Base-by-base conservation (phyloP, 352 stramenopile species). In the Globisporangium iwayamae region DNA sequence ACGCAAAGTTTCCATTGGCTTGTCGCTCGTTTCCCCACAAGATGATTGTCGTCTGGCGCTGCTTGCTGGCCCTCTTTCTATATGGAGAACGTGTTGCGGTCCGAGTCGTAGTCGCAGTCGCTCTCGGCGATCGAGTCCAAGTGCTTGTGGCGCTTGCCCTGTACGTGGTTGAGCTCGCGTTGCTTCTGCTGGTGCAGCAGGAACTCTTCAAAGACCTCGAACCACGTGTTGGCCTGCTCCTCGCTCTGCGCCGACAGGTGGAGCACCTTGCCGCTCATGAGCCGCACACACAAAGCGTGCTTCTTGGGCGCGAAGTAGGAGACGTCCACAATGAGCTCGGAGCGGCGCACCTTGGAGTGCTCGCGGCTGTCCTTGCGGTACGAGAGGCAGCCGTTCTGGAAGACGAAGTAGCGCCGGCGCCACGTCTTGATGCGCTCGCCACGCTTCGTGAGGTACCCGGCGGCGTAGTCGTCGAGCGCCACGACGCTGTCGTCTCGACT, bases 321-420 rank as follows among this genome's bases (percentile, higher is more conserved):
- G 25, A 85, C 76, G 59, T 89, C 71, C 3, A 77, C 48, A 34
- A 90, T 71, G 28, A 76, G 62, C 56, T 90, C 79, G 25, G 65
- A 76, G 34, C 72, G 66, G 9, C 87, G 67, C 13, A 86, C 68
- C 52, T 75, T 85, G 54, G 79, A 70, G 48, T 60, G 70, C 39
- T 86, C 76, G 59, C 74, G 75, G 46, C 71, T 72, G 62, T 90
- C 72, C 70, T 87, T 89, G 59, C 79, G 78, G 69, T 88, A 90
- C 30, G 69, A 76, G 25, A 90, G 51, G 55, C 65, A 79, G 45
- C 81, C 81, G 47, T 89, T 71, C 47, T 83, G 80, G 68, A 93
- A 89, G 30, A 90, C 79, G 61, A 93, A 93, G 69, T 88, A 93
- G 51, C 84, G 81, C 38, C 76, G 81, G 45, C 88, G 85, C 83